Evolutionary conservation across 177 flowering plant species (phyloP).

Genomic region (Vitis hybrid): DNA sequence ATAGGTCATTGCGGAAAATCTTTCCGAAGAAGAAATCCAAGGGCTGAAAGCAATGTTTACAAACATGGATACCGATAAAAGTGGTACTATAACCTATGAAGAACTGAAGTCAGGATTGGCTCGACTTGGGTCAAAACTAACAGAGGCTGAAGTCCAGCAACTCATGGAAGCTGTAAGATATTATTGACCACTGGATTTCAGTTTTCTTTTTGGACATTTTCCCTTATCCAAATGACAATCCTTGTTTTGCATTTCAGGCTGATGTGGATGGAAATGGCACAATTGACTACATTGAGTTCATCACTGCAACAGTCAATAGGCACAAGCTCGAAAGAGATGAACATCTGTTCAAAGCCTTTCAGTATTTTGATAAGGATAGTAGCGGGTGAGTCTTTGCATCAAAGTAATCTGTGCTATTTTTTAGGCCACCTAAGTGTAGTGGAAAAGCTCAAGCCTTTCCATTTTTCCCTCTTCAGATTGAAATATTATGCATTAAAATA

Average conservation of each 20-base stretch:
- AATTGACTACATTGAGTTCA: constrained; percentile 87
- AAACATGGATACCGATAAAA: constrained; percentile 88
- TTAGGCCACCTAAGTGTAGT: too few species aligned
- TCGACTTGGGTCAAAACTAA: constrained; percentile 82
- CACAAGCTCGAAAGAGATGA: constrained; percentile 87
- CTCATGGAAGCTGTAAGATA: constrained; percentile 94
- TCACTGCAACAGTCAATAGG: constrained; percentile 92
- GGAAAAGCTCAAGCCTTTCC: too few species aligned
- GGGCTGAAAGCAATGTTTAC: constrained; percentile 87
- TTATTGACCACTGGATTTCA: background rate
- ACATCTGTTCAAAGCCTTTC: constrained; percentile 77
- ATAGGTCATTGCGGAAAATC: constrained; percentile 91
- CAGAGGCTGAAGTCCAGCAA: constrained; percentile 83
- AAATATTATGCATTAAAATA: too few species aligned
- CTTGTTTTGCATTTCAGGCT: constrained; percentile 50
- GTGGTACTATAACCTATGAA: constrained; percentile 92
- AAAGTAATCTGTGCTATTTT: background rate
- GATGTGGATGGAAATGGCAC: constrained; percentile 94
- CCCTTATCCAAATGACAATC: constrained; percentile 1
- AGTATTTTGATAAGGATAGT: constrained; percentile 76
- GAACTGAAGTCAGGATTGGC: constrained; percentile 85
- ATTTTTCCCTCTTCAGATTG: too few species aligned
- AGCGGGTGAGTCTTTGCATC: constrained; percentile 68
- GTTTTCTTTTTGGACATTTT: background rate
- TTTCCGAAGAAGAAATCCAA: constrained; percentile 85